Conservation (phyloP, 768 basidiomycete species). For the Boletus reticulatus region DNA sequence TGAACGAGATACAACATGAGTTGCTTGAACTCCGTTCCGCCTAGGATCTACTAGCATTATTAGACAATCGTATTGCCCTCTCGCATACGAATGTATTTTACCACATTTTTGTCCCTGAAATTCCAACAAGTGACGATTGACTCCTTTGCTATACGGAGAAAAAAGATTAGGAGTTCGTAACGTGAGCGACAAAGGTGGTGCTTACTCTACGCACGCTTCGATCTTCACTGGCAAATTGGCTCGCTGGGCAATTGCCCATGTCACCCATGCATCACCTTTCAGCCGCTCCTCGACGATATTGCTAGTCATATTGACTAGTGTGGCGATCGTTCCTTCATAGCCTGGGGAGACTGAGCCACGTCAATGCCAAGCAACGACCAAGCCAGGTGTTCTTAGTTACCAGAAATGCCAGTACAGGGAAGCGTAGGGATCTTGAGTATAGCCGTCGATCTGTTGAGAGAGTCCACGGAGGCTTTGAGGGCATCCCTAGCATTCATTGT, state of each 20-base stretch:
- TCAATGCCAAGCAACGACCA: neutral
- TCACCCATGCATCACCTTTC: slow-evolving; percentile 9
- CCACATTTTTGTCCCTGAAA: slow-evolving; percentile 1
- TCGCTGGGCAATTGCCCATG: slow-evolving; percentile 5
- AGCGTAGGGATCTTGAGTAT: neutral
- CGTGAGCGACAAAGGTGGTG: neutral
- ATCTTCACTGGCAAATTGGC: slow-evolving; percentile 4
- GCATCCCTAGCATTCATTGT: neutral
- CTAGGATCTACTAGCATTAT: neutral
- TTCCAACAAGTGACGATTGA: slow-evolving; percentile 7
- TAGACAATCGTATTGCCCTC: neutral
- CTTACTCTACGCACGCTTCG: slow-evolving; percentile 6
- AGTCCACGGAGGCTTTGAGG: neutral
- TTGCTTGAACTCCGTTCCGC: neutral
- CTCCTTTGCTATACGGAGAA: neutral
- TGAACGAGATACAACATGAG: slow-evolving; percentile 4
- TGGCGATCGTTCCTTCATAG: neutral
- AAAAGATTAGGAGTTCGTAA: neutral
- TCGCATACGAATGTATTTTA: neutral
- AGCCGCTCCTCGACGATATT: neutral
- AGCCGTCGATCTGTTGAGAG: neutral
- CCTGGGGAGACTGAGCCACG: neutral
- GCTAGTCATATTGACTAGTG: neutral
- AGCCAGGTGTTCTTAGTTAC: neutral
- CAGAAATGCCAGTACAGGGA: neutral